Percentiles rank a stretch among this genome's conserved stretches.
phyloP scores from a whole-genome alignment of 1,139 yeast species.

The Yamadazyma conglobata region DNA sequence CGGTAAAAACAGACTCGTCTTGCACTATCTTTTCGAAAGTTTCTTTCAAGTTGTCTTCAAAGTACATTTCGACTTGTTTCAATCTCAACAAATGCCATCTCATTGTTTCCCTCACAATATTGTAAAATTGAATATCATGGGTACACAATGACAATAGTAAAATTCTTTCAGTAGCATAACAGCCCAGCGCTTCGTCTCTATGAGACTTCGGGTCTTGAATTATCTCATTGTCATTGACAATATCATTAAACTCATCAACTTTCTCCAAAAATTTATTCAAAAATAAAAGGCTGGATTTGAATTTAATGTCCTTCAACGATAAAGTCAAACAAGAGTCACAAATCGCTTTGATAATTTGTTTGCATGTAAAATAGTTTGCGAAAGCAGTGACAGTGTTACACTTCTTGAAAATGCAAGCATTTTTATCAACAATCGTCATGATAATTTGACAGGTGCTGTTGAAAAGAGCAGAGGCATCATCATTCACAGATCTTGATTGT shows the following conservation, averaged over 20 bases:
- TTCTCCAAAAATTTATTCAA: slow-evolving; percentile 26
- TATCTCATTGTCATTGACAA: slow-evolving; percentile 22
- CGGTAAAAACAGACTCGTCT: slow-evolving; percentile 65
- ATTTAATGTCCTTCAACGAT: slow-evolving; percentile 34
- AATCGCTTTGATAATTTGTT: slow-evolving; percentile 31
- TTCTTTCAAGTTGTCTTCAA: slow-evolving; percentile 28
- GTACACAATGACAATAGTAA: slow-evolving; percentile 51
- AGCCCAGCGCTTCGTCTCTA: slow-evolving; percentile 10
- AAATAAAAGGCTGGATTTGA: slow-evolving; percentile 37
- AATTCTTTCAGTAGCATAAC: slow-evolving; percentile 37
- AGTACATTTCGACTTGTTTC: slow-evolving; percentile 9
- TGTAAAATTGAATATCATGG: slow-evolving; percentile 55
- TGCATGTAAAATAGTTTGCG: slow-evolving; percentile 30
- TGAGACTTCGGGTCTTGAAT: slow-evolving; percentile 16
- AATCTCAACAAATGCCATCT: slow-evolving; percentile 42
- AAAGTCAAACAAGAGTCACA: slow-evolving; percentile 38
- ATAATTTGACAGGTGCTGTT: slow-evolving; percentile 37
- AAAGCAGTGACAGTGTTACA: slow-evolving; percentile 21
- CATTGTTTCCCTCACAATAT: slow-evolving; percentile 49
- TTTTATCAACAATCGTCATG: slow-evolving; percentile 26
- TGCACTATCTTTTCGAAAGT: slow-evolving; percentile 49
- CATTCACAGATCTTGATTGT: slow-evolving; percentile 18
- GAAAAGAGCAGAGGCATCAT: slow-evolving; percentile 23
- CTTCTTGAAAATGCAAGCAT: slow-evolving; percentile 17
- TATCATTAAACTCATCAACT: slow-evolving; percentile 22